Evolutionary conservation across 208 protist genomes (phyloP).

Genomic region (Trypanosoma conorhini): DNA sequence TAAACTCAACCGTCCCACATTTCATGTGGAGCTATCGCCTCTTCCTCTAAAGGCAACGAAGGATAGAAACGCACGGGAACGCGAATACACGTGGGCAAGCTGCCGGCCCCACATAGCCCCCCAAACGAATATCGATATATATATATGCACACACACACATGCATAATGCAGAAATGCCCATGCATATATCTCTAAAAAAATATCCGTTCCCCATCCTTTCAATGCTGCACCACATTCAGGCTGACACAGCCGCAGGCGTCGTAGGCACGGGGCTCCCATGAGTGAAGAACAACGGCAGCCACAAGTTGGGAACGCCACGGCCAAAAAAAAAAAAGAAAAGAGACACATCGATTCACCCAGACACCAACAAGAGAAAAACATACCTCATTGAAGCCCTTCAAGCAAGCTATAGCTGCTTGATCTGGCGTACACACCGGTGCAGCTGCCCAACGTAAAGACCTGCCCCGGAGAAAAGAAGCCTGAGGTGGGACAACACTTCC

Average conservation of each 20-base stretch:
- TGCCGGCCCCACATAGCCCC: neutral
- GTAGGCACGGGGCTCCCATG: neutral
- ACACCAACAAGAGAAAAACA: neutral
- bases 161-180: too few species aligned
- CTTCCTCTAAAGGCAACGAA: neutral
- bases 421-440: constrained; percentile 60
- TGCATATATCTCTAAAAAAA: too few species aligned
- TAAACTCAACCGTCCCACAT: constrained; percentile 14
- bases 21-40: constrained; percentile 9
- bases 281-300: neutral
- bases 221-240: neutral
- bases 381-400: constrained; percentile 55
- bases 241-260: neutral
- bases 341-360: neutral
- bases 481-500: constrained; percentile 56
- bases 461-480: constrained; percentile 81
- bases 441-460: constrained; percentile 52
- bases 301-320: neutral
- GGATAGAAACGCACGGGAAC: neutral
- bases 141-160: neutral
- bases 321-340: constrained; percentile 4
- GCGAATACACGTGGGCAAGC: neutral
- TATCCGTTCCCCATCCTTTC: neutral
- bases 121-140: neutral
- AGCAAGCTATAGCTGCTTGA: constrained; percentile 80